phyloP scores from a whole-genome alignment of 2,329 filamentous ascomycete species.

The Tolypocladium endophyticum region DNA sequence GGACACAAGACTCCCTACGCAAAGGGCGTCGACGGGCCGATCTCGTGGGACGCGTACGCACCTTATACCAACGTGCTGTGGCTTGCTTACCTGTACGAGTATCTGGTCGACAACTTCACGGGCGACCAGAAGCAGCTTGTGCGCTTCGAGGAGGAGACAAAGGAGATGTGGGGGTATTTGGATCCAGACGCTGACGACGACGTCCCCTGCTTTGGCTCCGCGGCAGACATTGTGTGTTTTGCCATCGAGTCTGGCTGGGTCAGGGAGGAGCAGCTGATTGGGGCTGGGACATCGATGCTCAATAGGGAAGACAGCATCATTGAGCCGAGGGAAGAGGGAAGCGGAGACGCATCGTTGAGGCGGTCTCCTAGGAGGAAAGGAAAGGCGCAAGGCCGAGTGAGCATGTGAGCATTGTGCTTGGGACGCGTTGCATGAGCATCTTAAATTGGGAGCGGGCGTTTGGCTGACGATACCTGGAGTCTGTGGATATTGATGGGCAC shows the following conservation, averaged over 20 bases:
- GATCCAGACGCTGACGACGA: constrained; percentile 36
- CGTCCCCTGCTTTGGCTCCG: constrained; percentile 41
- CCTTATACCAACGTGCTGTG: constrained; percentile 58
- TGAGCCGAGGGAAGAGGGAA: constrained; percentile 15
- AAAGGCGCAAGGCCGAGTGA: not conserved
- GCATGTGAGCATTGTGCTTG: not conserved
- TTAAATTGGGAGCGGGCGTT: not conserved
- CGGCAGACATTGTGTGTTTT: constrained; percentile 46
- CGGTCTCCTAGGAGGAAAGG: constrained; percentile 12
- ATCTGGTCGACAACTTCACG: constrained; percentile 35
- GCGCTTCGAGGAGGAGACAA: constrained; percentile 35
- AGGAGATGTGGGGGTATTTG: constrained; percentile 43
- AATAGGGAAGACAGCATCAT: constrained; percentile 32
- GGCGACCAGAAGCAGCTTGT: constrained; percentile 35
- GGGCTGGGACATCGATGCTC: constrained; percentile 21
- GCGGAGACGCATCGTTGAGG: constrained; percentile 10
- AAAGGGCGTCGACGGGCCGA: constrained; percentile 30
- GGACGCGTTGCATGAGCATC: not conserved
- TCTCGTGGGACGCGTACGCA: constrained; percentile 43
- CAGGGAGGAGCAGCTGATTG: constrained; percentile 38
- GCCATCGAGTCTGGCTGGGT: constrained; percentile 49
- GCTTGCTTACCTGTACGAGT: constrained; percentile 51
- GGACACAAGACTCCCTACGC: constrained; percentile 37
- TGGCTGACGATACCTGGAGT: not conserved
- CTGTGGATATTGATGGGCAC: not conserved